Evolutionary conservation across 352 stramenopile genomes (phyloP).

Genomic region (Globisporangium polare): DNA sequence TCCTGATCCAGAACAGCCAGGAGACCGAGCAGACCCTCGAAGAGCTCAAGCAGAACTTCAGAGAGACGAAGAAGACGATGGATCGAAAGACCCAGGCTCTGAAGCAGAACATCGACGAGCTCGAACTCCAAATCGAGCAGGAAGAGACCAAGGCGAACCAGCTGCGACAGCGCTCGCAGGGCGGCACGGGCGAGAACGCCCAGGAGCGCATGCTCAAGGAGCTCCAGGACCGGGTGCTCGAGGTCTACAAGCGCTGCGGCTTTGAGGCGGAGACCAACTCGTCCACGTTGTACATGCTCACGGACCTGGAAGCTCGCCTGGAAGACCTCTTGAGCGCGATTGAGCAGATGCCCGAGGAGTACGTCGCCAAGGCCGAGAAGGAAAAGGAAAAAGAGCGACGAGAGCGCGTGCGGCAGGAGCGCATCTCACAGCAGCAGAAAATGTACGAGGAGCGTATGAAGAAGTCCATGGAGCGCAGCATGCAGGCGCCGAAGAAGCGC

Average conservation of each 20-base stretch:
- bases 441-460: constrained; percentile 94
- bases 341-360: constrained; percentile 92
- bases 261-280: constrained; percentile 92
- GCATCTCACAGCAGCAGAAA: constrained; percentile 90
- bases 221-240: constrained; percentile 82
- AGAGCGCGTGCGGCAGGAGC: constrained; percentile 89
- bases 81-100: constrained; percentile 83
- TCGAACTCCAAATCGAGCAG: constrained; percentile 82
- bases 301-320: constrained; percentile 87
- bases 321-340: constrained; percentile 91
- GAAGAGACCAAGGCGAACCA: constrained; percentile 86
- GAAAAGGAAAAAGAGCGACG: constrained; percentile 93
- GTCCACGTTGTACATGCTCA: constrained; percentile 93
- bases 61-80: constrained; percentile 88
- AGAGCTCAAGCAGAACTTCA: constrained; percentile 92
- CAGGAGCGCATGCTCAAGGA: constrained; percentile 89
- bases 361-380: constrained; percentile 92
- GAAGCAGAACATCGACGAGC: constrained; percentile 86
- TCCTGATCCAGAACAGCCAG: constrained; percentile 95
- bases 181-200: constrained; percentile 76
- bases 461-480: constrained; percentile 91
- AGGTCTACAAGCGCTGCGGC: constrained; percentile 91
- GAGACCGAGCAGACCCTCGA: constrained; percentile 94
- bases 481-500: constrained; percentile 92
- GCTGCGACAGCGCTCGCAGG: constrained; percentile 60